phyloP scores from a whole-genome alignment of 768 basidiomycete genomes.

The Hypsizygus marmoreus region DNA sequence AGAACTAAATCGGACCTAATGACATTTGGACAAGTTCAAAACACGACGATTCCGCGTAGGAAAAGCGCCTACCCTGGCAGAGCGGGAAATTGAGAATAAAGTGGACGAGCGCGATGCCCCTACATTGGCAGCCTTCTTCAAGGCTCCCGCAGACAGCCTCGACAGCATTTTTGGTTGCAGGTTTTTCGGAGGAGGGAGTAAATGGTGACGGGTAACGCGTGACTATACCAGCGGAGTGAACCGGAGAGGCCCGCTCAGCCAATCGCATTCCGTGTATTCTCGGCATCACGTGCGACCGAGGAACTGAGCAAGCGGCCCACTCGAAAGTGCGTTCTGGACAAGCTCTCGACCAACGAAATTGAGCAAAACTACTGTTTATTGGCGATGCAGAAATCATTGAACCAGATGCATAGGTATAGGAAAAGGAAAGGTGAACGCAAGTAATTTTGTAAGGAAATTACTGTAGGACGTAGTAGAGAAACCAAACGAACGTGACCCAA shows the following conservation, averaged over 20 bases:
- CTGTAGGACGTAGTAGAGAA: conserved; percentile 2
- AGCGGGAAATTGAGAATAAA: conserved; percentile 44
- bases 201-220: conserved; percentile 47
- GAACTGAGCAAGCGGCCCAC: not conserved
- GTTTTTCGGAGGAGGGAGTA: conserved; percentile 45
- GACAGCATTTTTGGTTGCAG: conserved; percentile 72
- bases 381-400: not conserved
- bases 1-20: conserved; percentile 73
- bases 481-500: conserved; percentile 7
- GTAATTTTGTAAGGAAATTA: conserved; percentile 7
- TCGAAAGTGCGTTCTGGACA: conserved; percentile 5
- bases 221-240: conserved; percentile 47
- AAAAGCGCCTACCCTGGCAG: conserved; percentile 47
- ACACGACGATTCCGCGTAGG: conserved; percentile 11
- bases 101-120: conserved; percentile 47
- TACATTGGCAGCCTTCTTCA: conserved; percentile 56
- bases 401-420: not conserved
- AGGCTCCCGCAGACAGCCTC: conserved; percentile 76
- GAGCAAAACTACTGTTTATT: too few relatives aligned
- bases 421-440: conserved; percentile 2
- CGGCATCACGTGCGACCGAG: conserved; percentile 10
- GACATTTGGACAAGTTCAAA: conserved; percentile 21
- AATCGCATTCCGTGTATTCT: conserved; percentile 33
- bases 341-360: not conserved
- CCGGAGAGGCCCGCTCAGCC: conserved; percentile 41